These are phyloP conservation scores for Phytophthora pinifolia DNA, from an alignment of 352 stramenopile genomes.

Conservation along the genomic window DNA sequence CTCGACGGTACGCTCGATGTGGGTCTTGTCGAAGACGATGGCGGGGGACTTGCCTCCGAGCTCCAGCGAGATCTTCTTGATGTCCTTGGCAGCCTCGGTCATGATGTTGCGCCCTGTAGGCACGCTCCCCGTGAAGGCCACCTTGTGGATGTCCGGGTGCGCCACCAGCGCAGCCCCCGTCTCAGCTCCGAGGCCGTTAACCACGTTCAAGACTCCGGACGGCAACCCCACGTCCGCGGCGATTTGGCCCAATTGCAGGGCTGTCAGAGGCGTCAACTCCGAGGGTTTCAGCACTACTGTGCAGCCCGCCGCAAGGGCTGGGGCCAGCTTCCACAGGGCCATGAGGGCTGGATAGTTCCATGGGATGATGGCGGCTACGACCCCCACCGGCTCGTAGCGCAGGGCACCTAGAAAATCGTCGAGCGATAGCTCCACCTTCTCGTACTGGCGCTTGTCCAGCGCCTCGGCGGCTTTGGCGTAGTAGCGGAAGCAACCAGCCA, in stretches of 20 bases:
- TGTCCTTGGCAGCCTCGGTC: conserved; percentile 18
- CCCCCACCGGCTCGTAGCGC: conserved; percentile 69
- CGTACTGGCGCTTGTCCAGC: conserved; percentile 47
- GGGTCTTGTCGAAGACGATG: conserved; percentile 77
- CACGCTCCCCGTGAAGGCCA: conserved; percentile 31
- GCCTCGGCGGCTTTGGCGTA: conserved; percentile 26
- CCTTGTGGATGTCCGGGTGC: conserved; percentile 46
- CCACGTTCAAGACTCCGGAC: conserved; percentile 63
- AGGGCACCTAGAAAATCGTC: conserved; percentile 49
- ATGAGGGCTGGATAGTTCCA: conserved; percentile 46
- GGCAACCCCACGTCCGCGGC: conserved; percentile 59
- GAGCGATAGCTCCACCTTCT: conserved; percentile 42
- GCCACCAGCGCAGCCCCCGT: conserved; percentile 60
- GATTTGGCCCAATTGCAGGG: conserved; percentile 74
- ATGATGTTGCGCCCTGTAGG: conserved; percentile 24
- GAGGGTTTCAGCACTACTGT: conserved; percentile 58
- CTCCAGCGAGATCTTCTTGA: conserved; percentile 37
- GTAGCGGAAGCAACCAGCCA: conserved; percentile 46
- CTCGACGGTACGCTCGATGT: conserved; percentile 78
- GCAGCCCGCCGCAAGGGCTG: conserved; percentile 92
- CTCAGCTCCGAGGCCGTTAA: conserved; percentile 62
- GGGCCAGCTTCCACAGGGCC: conserved; percentile 77
- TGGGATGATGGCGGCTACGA: conserved; percentile 66
- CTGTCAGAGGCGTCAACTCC: conserved; percentile 92
- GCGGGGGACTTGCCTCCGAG: conserved; percentile 87